These are phyloP conservation scores for Mycena rebaudengoi DNA, from an alignment of 768 basidiomycete genomes.

Conservation along the genomic window DNA sequence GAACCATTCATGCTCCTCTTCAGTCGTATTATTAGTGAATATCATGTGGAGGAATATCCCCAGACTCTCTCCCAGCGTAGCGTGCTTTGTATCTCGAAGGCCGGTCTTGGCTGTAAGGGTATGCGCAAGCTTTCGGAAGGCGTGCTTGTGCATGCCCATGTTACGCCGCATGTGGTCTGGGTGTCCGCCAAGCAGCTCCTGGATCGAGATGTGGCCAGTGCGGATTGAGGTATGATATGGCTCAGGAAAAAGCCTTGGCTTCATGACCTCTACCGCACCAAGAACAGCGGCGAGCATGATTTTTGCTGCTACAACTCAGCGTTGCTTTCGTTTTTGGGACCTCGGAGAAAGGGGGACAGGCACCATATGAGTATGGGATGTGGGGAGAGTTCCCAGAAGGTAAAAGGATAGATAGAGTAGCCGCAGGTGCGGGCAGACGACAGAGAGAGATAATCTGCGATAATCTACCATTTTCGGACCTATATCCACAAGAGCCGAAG, in stretches of 20 bases:
- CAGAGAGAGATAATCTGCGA: too few relatives aligned
- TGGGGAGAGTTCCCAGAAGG: too few relatives aligned
- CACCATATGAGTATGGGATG: too few relatives aligned
- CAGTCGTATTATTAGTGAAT: neutral
- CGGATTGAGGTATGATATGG: constrained; percentile 26
- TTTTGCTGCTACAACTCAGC: neutral
- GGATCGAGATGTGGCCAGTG: constrained; percentile 25
- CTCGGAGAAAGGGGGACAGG: neutral
- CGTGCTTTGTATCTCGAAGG: neutral
- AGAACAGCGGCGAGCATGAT: neutral
- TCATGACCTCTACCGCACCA: neutral
- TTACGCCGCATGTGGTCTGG: constrained; percentile 12
- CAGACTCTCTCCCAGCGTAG: constrained; percentile 14
- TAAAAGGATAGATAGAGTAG: too few relatives aligned
- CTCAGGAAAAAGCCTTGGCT: neutral
- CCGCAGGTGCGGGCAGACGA: too few relatives aligned
- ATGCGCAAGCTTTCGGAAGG: constrained; percentile 14
- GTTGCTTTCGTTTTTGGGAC: neutral
- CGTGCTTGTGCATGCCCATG: constrained; percentile 24
- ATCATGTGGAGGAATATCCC: constrained; percentile 16
- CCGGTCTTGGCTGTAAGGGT: neutral
- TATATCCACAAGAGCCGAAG: too few relatives aligned
- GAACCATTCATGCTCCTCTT: neutral
- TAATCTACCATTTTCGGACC: too few relatives aligned
- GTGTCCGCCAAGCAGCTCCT: constrained; percentile 25